Base-by-base conservation (phyloP, 257 asterid species). In the Voacanga thouarsii region DNA sequence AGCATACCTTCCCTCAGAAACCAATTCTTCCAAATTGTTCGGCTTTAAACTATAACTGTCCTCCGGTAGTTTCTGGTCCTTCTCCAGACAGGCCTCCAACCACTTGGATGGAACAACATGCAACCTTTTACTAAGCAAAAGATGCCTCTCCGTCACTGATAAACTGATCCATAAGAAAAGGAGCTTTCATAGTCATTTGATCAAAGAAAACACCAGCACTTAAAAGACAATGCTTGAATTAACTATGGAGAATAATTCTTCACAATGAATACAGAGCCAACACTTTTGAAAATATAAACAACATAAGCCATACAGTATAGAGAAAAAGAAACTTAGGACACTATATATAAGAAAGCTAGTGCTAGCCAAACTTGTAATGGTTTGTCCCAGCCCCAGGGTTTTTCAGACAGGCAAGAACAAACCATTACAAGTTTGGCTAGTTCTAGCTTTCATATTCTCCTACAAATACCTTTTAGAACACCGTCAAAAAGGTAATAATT, bases 41-140 rank as follows among this genome's bases (percentile, higher is more conserved):
- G 94, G 94, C 84, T 88, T 93, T 87, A 93, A 77, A 82, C 83
- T 87, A 78, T 91, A 95, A 72, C 79, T 77, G 72, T 84, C 89
- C 89, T 91, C 98, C 0, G 88, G 82, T 85, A 89, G 79, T 82
- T 83, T 92, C 86, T 81, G 88, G 63, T 87, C 78, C 86, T 78
- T 85, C 80, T 85, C 87, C 44, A 89, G 79, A 86, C 89, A 90
- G 76, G 90, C 96, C 64, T 91, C 99, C 88, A 95, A 82, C 99
- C 97, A 95, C 70, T 83, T 90, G 43, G 96, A 90, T 72, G 84
- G 78, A 7, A 93, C 94, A 69, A 95, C 82, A 56, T 89, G 93
- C 85, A 93, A 83, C 59, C 87, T 82, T 83, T 75, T 82, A 71
- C 86, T 76, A 79, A 57, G 82, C 83, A 92, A 71, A 80, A 87